These are phyloP conservation scores for Corynespora cassiicola DNA, from an alignment of 2,329 filamentous ascomycete genomes.

Conservation along the genomic window DNA sequence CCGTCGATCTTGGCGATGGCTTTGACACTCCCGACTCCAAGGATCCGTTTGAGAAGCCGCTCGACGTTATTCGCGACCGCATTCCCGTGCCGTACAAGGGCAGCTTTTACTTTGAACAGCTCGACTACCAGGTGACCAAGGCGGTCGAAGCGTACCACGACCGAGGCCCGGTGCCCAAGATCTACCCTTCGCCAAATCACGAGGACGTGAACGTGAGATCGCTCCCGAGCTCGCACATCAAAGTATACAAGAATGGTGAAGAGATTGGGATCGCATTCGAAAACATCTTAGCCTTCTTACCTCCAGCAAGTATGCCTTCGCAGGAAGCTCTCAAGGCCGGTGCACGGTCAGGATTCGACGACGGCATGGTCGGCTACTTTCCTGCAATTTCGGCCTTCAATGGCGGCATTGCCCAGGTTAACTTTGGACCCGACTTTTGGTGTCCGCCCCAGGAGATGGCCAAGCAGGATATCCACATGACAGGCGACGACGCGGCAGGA, in stretches of 20 bases:
- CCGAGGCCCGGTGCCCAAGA: conserved; percentile 60
- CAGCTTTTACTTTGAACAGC: conserved; percentile 91
- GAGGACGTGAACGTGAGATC: conserved; percentile 78
- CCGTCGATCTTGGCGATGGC: conserved; percentile 71
- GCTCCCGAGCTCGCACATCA: conserved; percentile 83
- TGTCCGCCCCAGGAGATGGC: conserved; percentile 72
- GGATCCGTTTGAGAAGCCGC: conserved; percentile 57
- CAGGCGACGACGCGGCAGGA: conserved; percentile 20
- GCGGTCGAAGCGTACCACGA: conserved; percentile 75
- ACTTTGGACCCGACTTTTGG: conserved; percentile 96
- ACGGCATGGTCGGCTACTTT: conserved; percentile 95
- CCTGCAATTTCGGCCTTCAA: conserved; percentile 91
- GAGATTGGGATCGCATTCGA: conserved; percentile 87
- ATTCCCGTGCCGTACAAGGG: conserved; percentile 94
- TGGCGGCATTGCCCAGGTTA: conserved; percentile 88
- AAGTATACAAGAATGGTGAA: conserved; percentile 90
- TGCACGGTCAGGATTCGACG: conserved; percentile 86
- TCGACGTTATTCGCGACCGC: conserved; percentile 91
- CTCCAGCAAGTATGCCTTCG: conserved; percentile 81
- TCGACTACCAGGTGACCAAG: conserved; percentile 86
- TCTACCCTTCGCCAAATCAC: conserved; percentile 79
- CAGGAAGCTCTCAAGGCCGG: conserved; percentile 72
- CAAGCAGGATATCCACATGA: conserved; percentile 44
- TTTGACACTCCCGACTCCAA: conserved; percentile 55
- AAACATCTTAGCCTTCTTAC: conserved; percentile 87